These are phyloP conservation scores for Exidia glandulosa DNA, from an alignment of 768 basidiomycete genomes.

Conservation along the genomic window DNA sequence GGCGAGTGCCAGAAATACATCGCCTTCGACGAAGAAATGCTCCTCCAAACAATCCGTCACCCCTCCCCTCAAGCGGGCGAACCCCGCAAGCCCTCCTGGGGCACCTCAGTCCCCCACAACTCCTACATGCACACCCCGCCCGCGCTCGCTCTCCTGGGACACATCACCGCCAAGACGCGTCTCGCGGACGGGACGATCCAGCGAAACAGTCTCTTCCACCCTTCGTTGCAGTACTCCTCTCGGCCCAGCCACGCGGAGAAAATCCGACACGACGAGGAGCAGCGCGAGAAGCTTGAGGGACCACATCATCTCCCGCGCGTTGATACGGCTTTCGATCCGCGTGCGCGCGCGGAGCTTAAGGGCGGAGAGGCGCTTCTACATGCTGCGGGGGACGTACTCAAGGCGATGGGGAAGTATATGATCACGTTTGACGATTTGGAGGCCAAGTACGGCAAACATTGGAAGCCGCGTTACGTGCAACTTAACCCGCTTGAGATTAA, in stretches of 20 bases:
- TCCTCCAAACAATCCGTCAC: neutral
- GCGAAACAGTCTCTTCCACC: neutral
- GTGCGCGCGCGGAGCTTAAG: neutral
- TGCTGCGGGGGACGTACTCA: neutral
- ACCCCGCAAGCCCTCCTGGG: neutral
- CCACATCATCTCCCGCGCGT: neutral
- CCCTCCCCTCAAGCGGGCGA: neutral
- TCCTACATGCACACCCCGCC: neutral
- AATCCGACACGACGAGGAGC: neutral
- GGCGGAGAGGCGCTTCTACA: neutral
- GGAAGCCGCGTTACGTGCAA: neutral
- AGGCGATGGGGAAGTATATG: conserved; percentile 1
- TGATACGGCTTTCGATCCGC: neutral
- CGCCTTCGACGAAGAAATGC: neutral
- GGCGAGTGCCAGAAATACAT: neutral
- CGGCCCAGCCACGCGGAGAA: neutral
- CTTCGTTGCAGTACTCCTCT: neutral
- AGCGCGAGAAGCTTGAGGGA: neutral
- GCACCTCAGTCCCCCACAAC: neutral
- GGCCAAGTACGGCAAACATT: neutral
- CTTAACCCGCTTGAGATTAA: neutral
- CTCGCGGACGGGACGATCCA: neutral
- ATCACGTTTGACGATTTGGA: neutral
- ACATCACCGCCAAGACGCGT: neutral
- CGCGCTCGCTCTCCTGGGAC: neutral